Conservation (phyloP, 108 stramenopile species). For the Hondaea fermentalgiana region DNA sequence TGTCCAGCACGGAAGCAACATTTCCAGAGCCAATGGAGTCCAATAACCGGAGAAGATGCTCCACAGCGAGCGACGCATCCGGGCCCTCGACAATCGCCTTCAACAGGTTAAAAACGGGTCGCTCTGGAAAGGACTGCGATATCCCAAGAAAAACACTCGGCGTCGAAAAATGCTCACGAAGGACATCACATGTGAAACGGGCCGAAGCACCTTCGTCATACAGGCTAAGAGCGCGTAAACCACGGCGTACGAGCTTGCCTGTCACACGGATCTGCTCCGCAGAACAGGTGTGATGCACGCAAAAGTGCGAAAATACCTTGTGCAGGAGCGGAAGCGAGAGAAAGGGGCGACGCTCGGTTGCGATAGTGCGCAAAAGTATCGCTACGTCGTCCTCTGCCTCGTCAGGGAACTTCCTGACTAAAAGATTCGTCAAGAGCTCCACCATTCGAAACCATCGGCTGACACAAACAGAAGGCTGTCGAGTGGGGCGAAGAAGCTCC, state of each 20-base stretch:
- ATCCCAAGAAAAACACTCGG: neutral
- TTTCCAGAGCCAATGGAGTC: neutral
- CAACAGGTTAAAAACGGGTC: neutral
- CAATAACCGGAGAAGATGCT: neutral
- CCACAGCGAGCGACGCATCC: neutral
- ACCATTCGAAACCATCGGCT: neutral
- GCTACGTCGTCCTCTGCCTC: neutral
- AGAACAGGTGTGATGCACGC: neutral
- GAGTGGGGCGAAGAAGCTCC: neutral
- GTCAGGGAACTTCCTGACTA: neutral
- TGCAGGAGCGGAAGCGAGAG: neutral
- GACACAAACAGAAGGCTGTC: neutral
- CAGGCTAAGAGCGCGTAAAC: neutral
- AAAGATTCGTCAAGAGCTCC: neutral
- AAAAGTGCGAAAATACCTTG: conserved; percentile 3
- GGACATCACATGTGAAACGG: neutral
- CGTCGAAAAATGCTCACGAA: neutral
- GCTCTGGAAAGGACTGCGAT: neutral
- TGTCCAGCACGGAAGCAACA: neutral
- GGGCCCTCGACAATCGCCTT: conserved; percentile 6
- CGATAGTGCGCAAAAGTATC: neutral
- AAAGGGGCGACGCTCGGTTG: neutral
- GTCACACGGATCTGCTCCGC: conserved; percentile 7
- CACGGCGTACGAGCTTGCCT: neutral
- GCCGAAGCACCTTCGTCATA: neutral